Base-by-base conservation (phyloP, 1,284 basidiomycete species). In the Irpex lacteus region DNA sequence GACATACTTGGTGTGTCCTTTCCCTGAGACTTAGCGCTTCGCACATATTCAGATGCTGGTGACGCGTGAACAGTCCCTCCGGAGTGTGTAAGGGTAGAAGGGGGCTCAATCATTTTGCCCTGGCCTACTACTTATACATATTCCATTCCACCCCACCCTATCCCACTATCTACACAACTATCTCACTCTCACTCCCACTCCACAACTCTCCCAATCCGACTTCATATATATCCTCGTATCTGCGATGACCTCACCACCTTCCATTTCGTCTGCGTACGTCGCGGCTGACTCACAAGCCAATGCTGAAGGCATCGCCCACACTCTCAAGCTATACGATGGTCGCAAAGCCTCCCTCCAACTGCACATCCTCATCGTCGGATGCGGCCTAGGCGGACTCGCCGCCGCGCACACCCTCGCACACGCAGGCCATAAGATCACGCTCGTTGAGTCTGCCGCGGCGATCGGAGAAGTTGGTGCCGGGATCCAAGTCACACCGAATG, bases 381-480 rank as follows among this genome's bases (percentile, higher is more conserved):
- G 78, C 59, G 82, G 82, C 8, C 74, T 84, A 49, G 82, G 81
- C 40, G 82, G 82, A 0, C 76, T 83, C 49, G 77, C 81, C 6
- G 79, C 81, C 26, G 79, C 81, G 0, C 76, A 79, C 69, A 74
- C 77, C 50, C 75, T 83, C 58, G 75, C 75, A 2, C 77, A 80
- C 50, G 80, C 81, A 2, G 81, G 82, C 0, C 82, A 83, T 72
- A 71, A 72, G 18, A 73, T 84, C 36, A 82, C 79, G 2, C 72
- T 83, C 26, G 69, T 83, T 66, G 82, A 83, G 68, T 72, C 77
- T 19, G 80, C 82, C 0, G 55, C 73, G 1, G 74, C 73, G 1
- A 76, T 83, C 13, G 79, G 79, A 36, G 81, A 82, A 64, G 79
- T 83, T 26, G 82, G 82, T 56, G 82, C 82, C 1, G 82, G 82